Evolutionary conservation across 352 stramenopile genomes (phyloP), one percentile per base, ranked within the genome.

Genomic region (Thalassiosira hispida): DNA sequence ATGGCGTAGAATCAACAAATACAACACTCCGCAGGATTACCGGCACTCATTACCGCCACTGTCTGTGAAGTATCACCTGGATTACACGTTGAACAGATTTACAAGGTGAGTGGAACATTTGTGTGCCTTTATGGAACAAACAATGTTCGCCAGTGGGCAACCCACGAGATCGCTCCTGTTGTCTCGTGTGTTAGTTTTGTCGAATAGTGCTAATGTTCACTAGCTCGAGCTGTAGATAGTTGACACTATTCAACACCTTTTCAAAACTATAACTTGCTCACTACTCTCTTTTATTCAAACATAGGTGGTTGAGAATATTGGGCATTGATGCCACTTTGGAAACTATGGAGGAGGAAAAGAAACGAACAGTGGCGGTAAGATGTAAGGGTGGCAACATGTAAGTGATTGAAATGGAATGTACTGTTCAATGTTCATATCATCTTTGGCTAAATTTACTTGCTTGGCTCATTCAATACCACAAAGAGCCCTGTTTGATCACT

Each of bases 11-110:
- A 25, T 70, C 20, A 60, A 59, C 20, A 68, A 69, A 47, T 56
- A 76, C 42, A 56, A 56, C 25, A 84, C 55, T 53, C 77, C 77
- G 33, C 77, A 84, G 42, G 77, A 84, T 49, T 84, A 84, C 53
- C 18, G 68, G 35, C 77, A 84, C 57, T 63, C 42, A 16, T 73
- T 44, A 40, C 65, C 79, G 9, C 59, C 67, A 52, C 29, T 66
- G 18, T 53, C 53, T 51, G 69, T 79, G 6, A 79, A 73, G 27
- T 94, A 94, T 46, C 73, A 91, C 38, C 70, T 91, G 33, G 89
- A 94, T 71, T 87, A 83, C 40, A 94, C 86, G 9, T 70, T 94
- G 5, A 94, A 93, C 74, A 53, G 81, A 61, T 85, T 94, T 29
- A 91, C 87, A 46, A 82, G 88, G n/a, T 68, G 23, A 57, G 27